Base-by-base conservation (phyloP, 805 yeast species). In the Tetrapisispora nanseiensis region DNA sequence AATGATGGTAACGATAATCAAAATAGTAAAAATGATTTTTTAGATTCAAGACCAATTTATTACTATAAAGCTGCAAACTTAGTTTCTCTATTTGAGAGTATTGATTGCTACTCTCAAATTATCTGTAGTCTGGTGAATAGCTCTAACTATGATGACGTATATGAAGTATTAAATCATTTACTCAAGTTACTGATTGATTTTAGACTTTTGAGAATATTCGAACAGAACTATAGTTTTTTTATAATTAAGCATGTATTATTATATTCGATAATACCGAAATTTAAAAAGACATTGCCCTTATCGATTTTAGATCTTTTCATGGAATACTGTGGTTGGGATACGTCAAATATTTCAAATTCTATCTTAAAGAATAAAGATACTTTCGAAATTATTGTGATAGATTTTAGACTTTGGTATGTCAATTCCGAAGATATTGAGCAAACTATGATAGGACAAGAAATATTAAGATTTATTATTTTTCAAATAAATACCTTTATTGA, bases 401-500 rank as follows among this genome's bases (percentile, higher is more conserved):
- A 85, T 46, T 70, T 82, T 46, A 82, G 77, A 42, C 63, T 76
- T 18, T 80, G 85, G 76, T 36, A 33, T 31, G 6, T 23, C 16
- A 29, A 21, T 20, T 13, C 33, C 19, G 20, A 21, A 34, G 2
- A 22, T 40, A 4, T 49, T 18, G 31, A 38, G n/a, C 30, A 22
- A 3, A 28, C 38, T 50, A 18, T 29, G 11, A 19, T 29, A 3
- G 43, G 33, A 28, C 22, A 62, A 3, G 78, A 74, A 31, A 67
- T 78, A 0, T 63, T 78, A 40, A 65, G 74, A 37, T 72, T 70
- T 41, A 58, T 82, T 5, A 57, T 81, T 4, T 72, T 71, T 46
- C 90, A 82, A 48, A 66, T 82, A 37, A 69, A 73, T 1, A 73
- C 72, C 0, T 68, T 85, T 42, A 61, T 76, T 3, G 69, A 69